These are phyloP conservation scores for Phaeolepiota aurea DNA, from an alignment of 768 basidiomycete species.

Conservation along the genomic window DNA sequence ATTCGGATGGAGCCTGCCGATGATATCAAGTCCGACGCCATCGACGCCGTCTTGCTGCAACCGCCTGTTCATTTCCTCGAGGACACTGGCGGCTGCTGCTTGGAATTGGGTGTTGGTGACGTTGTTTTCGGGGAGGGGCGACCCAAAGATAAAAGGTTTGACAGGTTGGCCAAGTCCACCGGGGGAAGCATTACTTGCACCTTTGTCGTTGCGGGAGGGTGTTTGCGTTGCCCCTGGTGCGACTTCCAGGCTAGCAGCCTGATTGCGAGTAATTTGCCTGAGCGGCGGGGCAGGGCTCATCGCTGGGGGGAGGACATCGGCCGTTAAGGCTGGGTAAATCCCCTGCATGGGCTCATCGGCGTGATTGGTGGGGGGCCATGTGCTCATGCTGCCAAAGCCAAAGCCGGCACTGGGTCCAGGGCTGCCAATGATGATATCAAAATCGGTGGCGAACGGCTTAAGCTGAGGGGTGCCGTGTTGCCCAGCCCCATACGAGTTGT, in stretches of 20 bases:
- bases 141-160: slow-evolving; percentile 70
- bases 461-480: slow-evolving; percentile 48
- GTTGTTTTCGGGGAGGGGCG: slow-evolving; percentile 55
- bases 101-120: slow-evolving; percentile 62
- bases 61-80: slow-evolving; percentile 78
- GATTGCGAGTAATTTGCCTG: not conserved
- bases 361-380: slow-evolving; percentile 23
- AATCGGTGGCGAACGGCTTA: slow-evolving; percentile 55
- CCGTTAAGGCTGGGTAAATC: slow-evolving; percentile 32
- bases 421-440: slow-evolving; percentile 58
- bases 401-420: slow-evolving; percentile 22
- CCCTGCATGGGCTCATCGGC: slow-evolving; percentile 14
- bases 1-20: slow-evolving; percentile 30
- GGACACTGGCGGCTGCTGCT: slow-evolving; percentile 55
- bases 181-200: slow-evolving; percentile 12
- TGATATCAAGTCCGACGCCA: slow-evolving; percentile 34
- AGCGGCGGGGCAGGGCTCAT: slow-evolving; percentile 7
- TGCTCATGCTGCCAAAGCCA: slow-evolving; percentile 14
- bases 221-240: not conserved
- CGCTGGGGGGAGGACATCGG: slow-evolving; percentile 19
- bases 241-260: not conserved
- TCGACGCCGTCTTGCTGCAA: slow-evolving; percentile 50
- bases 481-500: slow-evolving; percentile 13
- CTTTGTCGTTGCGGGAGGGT: not conserved
- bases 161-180: not conserved